A percentile compares a stretch with the other conserved stretches of the same genome.
These are phyloP conservation scores for Pyrenopolyporus hunteri DNA, from an alignment of 495 filamentous ascomycete species.

Conservation along the genomic window DNA sequence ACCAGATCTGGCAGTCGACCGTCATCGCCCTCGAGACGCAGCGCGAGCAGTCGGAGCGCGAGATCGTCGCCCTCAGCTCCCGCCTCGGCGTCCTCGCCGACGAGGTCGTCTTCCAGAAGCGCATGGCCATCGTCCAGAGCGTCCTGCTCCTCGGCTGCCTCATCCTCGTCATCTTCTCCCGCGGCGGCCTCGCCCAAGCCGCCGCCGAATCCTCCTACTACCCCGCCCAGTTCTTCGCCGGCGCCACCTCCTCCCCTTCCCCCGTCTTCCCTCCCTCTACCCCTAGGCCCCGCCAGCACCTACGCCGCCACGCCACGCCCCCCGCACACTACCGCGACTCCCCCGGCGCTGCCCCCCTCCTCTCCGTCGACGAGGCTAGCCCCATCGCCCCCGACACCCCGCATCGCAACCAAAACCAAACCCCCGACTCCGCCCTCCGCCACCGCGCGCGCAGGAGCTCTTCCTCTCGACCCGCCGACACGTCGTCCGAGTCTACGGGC, in stretches of 20 bases:
- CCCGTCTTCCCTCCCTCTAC: constrained; percentile 37
- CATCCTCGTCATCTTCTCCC: constrained; percentile 79
- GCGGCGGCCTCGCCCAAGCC: constrained; percentile 46
- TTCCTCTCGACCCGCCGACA: constrained; percentile 10
- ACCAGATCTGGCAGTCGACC: constrained; percentile 94
- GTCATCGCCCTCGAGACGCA: constrained; percentile 90
- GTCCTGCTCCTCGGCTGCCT: constrained; percentile 87
- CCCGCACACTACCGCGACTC: no score
- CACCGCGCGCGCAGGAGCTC: constrained; percentile 3
- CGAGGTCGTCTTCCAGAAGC: constrained; percentile 93
- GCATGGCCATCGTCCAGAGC: constrained; percentile 88
- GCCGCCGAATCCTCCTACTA: constrained; percentile 38
- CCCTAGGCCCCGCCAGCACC: constrained; percentile 15
- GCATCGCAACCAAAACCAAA: constrained; percentile 13
- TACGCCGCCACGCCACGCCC: no score
- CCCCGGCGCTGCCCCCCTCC: constrained; percentile 9
- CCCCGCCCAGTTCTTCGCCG: constrained; percentile 33
- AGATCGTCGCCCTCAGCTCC: constrained; percentile 80
- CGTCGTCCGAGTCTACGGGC: background rate
- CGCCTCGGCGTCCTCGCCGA: constrained; percentile 87
- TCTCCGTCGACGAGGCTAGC: constrained; percentile 17
- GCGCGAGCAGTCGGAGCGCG: constrained; percentile 76
- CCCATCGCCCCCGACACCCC: background rate
- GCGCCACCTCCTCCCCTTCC: constrained; percentile 26
- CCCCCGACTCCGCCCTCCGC: constrained; percentile 18